Evolutionary conservation across 768 basidiomycete species (phyloP), one percentile per base, ranked within the genome.

Genomic region (Lepiota subincarnata): DNA sequence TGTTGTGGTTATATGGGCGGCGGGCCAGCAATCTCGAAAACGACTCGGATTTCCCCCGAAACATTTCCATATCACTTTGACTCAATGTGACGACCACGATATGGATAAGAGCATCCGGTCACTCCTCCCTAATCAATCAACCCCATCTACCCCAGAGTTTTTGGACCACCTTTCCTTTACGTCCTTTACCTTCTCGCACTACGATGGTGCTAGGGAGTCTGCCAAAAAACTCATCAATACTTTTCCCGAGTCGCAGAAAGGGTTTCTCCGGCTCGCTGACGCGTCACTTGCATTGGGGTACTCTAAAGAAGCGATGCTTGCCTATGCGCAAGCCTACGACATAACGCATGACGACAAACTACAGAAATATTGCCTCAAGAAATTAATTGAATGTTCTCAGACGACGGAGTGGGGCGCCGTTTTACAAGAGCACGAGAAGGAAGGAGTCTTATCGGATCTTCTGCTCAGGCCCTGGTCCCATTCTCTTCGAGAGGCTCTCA

Each of bases 11-110:
- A 66, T 82, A 1, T 82, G 81, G 79, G 77, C 78, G 22, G 72
- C 73, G 10, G 81, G 78, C 5, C 79, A 83, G 56, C 68, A 70
- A 18, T 62, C 78, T 28, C 74, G 81, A 2, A 81, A 76, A 59
- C 68, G 69, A 35, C 65, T 77, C 10, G 77, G 78, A 1, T 69
- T 83, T 6, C 68, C 74, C 16, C 73, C 76, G 3, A 79, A 77
- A 62, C 68, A 80, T n/a, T 83, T 83, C 58, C 77, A 82, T 60
- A 75, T 82, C 59, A 76, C 75, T 6, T 67, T 83, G 10, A 74
- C 78, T 11, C 48, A 56, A 7, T 58, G 60, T 8, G 74, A 79
- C 58, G 64, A 73, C 36, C 73, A 75, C 57, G 68, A 70, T 43
- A 62, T 78, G 53, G 73, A 78, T 63, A 81, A 80, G 60, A 75